Percentiles rank a stretch among this genome's conserved stretches.
Evolutionary conservation across 2,329 filamentous ascomycete species (phyloP).

Genomic region (Claviceps digitariae): DNA sequence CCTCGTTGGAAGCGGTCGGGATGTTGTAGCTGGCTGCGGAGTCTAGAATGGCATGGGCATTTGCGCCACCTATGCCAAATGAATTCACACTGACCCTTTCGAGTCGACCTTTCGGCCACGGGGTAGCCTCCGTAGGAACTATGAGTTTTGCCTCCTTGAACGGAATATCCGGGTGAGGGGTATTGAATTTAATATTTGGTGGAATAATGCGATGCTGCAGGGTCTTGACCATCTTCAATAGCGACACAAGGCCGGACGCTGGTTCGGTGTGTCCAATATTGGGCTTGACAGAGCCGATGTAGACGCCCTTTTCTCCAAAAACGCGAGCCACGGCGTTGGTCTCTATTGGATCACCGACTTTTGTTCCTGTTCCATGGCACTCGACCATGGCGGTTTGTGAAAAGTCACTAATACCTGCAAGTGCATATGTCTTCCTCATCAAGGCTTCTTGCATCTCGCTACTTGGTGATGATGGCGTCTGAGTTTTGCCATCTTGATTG

Average conservation of each 20-base stretch:
- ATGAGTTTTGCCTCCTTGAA: constrained; percentile 14
- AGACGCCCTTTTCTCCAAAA: constrained; percentile 14
- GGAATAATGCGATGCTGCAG: constrained; percentile 26
- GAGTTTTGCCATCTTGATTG: constrained; percentile 30
- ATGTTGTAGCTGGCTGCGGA: not conserved
- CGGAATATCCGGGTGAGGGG: constrained; percentile 20
- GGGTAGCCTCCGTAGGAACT: constrained; percentile 16
- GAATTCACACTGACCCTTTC: constrained; percentile 17
- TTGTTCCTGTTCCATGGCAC: constrained; percentile 27
- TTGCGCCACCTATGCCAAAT: constrained; percentile 24
- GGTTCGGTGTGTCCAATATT: constrained; percentile 31
- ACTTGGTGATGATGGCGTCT: constrained; percentile 27
- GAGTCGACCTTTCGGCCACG: constrained; percentile 21
- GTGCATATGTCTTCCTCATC: constrained; percentile 18
- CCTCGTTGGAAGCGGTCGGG: not conserved
- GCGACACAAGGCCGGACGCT: constrained; percentile 25
- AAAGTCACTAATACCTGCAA: constrained; percentile 13
- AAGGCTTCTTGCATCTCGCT: constrained; percentile 17
- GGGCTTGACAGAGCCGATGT: constrained; percentile 22
- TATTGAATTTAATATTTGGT: constrained; percentile 24
- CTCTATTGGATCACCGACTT: constrained; percentile 24
- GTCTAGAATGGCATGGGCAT: constrained; percentile 15
- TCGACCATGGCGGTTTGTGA: constrained; percentile 21
- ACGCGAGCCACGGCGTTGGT: constrained; percentile 17
- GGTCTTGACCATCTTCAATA: constrained; percentile 30